Evolutionary conservation across 306 rosid species (phyloP), one percentile per base, ranked within the genome.

Genomic region (Vigna nakashimae): DNA sequence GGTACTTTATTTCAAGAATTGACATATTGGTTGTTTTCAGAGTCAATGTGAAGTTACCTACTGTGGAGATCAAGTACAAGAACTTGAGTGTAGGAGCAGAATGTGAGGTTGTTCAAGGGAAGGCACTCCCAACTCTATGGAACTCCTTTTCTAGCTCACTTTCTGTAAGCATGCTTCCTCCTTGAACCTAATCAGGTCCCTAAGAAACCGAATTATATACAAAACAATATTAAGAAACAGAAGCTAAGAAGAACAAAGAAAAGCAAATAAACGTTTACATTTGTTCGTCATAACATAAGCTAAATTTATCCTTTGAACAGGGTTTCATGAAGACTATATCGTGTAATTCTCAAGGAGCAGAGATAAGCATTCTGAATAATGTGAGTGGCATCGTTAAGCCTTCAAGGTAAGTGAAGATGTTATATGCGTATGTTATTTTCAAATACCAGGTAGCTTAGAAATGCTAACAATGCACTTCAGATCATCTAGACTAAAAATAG

Each of bases 81-180:
- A 85, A 85, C 79, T 70, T 87, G 63, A 22, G 16, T 65, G 88
- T 87, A 67, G 84, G 79, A 69, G 91, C 84, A 51, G 88, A 87
- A 67, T 87, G 84, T 63, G 88, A 87, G 71, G 82, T 87, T 82
- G 91, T 87, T 73, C 82, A 80, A 83, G 91, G 91, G 59, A 87
- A 87, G 87, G 82, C 91, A 69, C 88, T 87, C 14, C 91, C 91
- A 57, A 87, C 91, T 46, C 69, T 87, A 68, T 87, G 88, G 91
- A 87, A 87, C 84, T 73, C 91, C 52, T 18, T 82, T 67, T 51
- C 79, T 75, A 82, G 75, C 85, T 62, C 53, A 42, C 63, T 87
- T 30, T 85, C 88, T 45, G 91, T 87, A 73, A 84, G 90, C 77
- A 57, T 74, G 72, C 78, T 69, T 82, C 48, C 45, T 77, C 45